phyloP scores from a whole-genome alignment of 1,139 yeast species.

The Suhomyces coccinellae region DNA sequence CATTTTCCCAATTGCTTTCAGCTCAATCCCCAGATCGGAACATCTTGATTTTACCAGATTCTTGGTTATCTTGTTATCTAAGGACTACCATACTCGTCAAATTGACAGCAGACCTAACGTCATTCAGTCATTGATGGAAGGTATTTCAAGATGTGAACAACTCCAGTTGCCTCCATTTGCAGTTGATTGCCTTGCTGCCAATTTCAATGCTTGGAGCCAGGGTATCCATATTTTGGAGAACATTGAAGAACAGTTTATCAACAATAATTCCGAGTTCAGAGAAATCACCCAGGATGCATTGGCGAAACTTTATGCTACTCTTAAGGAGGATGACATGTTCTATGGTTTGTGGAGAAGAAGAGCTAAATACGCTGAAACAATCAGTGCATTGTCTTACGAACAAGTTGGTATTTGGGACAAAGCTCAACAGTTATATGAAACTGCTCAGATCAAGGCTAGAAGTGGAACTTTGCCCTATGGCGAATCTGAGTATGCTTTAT shows the following conservation, averaged over 20 bases:
- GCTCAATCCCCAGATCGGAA: constrained; percentile 73
- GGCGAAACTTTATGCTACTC: constrained; percentile 80
- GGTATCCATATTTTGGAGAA: constrained; percentile 81
- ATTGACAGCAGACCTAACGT: constrained; percentile 86
- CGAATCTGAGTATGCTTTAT: constrained; percentile 89
- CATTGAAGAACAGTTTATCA: constrained; percentile 64
- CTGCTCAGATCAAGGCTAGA: constrained; percentile 96
- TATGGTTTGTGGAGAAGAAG: constrained; percentile 97
- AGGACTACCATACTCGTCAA: constrained; percentile 90
- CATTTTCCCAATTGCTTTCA: constrained; percentile 78
- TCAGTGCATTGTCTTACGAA: constrained; percentile 88
- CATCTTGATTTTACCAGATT: constrained; percentile 80
- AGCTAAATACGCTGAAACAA: constrained; percentile 91
- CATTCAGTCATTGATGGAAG: constrained; percentile 79
- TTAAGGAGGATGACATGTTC: constrained; percentile 95
- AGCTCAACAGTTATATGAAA: constrained; percentile 90
- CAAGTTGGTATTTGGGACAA: constrained; percentile 95
- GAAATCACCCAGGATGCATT: constrained; percentile 91
- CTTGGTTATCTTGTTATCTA: constrained; percentile 75
- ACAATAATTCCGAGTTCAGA: constrained; percentile 70
- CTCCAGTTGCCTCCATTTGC: constrained; percentile 93
- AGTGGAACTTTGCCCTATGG: constrained; percentile 95
- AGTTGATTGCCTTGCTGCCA: constrained; percentile 82
- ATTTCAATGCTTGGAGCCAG: constrained; percentile 90
- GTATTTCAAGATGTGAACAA: constrained; percentile 69